Conservation (phyloP, 2,329 filamentous ascomycete species). For the Arthrinium puccinioides region DNA sequence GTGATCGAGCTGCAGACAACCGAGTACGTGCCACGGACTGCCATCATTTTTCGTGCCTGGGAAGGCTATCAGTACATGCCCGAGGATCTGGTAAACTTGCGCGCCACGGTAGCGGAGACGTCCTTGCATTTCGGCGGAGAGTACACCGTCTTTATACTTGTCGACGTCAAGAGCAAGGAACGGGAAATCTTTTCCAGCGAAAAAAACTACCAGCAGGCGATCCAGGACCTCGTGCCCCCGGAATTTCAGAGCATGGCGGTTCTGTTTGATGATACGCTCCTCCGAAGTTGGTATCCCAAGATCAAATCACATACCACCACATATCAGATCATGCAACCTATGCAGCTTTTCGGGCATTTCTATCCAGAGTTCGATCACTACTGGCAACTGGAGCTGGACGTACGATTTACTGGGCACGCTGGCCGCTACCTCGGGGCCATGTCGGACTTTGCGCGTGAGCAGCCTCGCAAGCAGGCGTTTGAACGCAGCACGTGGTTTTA, state of each 20-base stretch:
- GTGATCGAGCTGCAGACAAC: no score
- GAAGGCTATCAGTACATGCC: constrained; percentile 55
- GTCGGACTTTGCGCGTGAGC: constrained; percentile 45
- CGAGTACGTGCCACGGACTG: constrained; percentile 47
- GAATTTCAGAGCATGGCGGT: constrained; percentile 63
- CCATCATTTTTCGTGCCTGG: constrained; percentile 63
- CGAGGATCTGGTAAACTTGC: constrained; percentile 58
- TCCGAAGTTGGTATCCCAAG: constrained; percentile 54
- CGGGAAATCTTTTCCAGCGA: constrained; percentile 24
- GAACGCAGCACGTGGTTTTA: constrained; percentile 56
- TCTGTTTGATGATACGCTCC: constrained; percentile 61
- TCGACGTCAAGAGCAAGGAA: constrained; percentile 37
- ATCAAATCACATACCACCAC: constrained; percentile 47
- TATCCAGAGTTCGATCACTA: constrained; percentile 39
- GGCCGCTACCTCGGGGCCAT: constrained; percentile 51
- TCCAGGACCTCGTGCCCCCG: constrained; percentile 49
- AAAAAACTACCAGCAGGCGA: constrained; percentile 37
- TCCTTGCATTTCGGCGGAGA: constrained; percentile 58
- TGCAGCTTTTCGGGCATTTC: constrained; percentile 37
- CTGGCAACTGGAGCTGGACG: constrained; percentile 42
- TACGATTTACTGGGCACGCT: constrained; percentile 34
- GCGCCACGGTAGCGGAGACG: constrained; percentile 58
- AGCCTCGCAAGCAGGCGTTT: constrained; percentile 55
- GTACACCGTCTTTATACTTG: constrained; percentile 50
- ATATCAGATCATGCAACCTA: constrained; percentile 33